Conservation (phyloP, 2,329 filamentous ascomycete species). For the Penicillium sp. region DNA sequence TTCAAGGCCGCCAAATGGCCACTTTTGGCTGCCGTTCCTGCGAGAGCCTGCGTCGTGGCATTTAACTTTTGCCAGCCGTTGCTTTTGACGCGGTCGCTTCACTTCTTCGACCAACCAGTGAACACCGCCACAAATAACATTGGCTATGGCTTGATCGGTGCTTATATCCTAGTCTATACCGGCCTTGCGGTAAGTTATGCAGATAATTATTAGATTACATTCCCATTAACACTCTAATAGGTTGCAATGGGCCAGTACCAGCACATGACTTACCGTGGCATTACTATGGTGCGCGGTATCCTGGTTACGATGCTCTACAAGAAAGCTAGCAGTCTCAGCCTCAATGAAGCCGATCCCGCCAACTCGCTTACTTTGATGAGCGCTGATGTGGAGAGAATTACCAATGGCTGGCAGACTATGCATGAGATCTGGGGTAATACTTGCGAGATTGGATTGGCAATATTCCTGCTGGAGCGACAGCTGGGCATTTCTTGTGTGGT, state of each 20-base stretch:
- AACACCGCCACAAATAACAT: constrained; percentile 30
- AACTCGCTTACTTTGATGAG: constrained; percentile 47
- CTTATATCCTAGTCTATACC: constrained; percentile 44
- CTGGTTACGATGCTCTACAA: constrained; percentile 53
- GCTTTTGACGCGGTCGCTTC: constrained; percentile 38
- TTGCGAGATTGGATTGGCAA: constrained; percentile 46
- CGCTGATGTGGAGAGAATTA: constrained; percentile 47
- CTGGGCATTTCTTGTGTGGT: constrained; percentile 46
- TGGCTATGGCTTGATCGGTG: constrained; percentile 46
- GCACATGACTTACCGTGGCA: constrained; percentile 43
- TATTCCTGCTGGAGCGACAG: constrained; percentile 43
- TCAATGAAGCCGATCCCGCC: constrained; percentile 36
- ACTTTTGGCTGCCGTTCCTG: constrained; percentile 32
- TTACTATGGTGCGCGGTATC: constrained; percentile 45
- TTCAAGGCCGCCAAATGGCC: constrained; percentile 36
- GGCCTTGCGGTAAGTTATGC: constrained; percentile 39
- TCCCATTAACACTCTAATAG: constrained; percentile 19
- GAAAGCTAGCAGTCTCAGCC: constrained; percentile 36
- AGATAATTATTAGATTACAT: background rate
- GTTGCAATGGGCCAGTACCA: constrained; percentile 42
- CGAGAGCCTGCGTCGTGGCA: constrained; percentile 35
- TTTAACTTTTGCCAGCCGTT: constrained; percentile 41
- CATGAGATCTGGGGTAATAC: constrained; percentile 49
- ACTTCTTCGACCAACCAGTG: constrained; percentile 30
- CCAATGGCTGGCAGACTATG: constrained; percentile 40